phyloP scores from a whole-genome alignment of 768 basidiomycete species.

The Pleurotus pulmonarius region DNA sequence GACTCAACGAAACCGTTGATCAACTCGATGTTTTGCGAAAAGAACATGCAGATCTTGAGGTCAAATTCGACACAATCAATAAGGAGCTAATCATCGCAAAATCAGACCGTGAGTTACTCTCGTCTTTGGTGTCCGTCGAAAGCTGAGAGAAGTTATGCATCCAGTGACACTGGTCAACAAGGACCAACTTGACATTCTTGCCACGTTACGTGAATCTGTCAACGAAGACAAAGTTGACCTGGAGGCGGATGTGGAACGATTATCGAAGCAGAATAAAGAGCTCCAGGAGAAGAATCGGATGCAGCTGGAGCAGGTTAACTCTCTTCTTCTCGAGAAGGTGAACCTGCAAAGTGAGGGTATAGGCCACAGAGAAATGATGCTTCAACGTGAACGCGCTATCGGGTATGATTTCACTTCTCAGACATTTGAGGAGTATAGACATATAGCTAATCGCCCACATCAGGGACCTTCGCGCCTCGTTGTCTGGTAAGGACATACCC shows the following conservation, averaged over 20 bases:
- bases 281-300: conserved; percentile 80
- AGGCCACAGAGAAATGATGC: conserved; percentile 79
- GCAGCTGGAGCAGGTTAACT: conserved; percentile 88
- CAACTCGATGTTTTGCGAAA: conserved; percentile 70
- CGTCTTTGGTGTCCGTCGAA: conserved; percentile 6
- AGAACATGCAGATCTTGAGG: conserved; percentile 66
- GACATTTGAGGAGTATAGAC: too few relatives aligned
- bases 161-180: conserved; percentile 89
- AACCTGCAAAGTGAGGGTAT: conserved; percentile 89
- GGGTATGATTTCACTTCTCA: conserved; percentile 41
- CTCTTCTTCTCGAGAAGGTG: conserved; percentile 86
- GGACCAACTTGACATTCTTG: conserved; percentile 89
- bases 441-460: background rate
- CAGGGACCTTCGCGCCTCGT: conserved; percentile 73
- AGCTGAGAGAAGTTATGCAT: background rate
- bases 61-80: conserved; percentile 55
- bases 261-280: conserved; percentile 67
- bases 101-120: conserved; percentile 65
- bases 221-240: conserved; percentile 81
- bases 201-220: conserved; percentile 81
- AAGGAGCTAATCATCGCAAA: conserved; percentile 80
- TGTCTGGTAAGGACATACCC: conserved; percentile 77
- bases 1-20: conserved; percentile 84
- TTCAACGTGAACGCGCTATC: conserved; percentile 83
- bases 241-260: conserved; percentile 60